Base-by-base conservation (phyloP, 495 filamentous ascomycete genomes). In the Parathielavia hyrcaniae region DNA sequence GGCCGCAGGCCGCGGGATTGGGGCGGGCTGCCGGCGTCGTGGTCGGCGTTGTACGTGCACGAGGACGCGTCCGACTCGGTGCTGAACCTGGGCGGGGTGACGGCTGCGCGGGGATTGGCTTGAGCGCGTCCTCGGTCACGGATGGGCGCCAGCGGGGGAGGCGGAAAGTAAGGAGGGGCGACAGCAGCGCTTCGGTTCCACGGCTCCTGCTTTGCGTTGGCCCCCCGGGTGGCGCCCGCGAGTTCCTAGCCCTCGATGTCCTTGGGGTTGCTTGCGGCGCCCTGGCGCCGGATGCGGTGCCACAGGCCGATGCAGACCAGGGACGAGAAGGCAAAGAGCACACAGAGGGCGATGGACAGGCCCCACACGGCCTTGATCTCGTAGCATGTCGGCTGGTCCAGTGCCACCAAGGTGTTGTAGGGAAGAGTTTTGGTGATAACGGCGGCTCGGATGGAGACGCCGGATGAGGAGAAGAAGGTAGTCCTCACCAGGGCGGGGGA, bases 321-420 rank as follows among this genome's bases (percentile, higher is more conserved):
- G 35, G 75, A 64, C 6, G 83, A 83, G 54, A 89, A 83, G 57
- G 84, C 80, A 64, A 93, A 90, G 46, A 91, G 71, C 26, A 91
- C 82, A 69, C 86, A 92, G 36, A 92, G 76, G 7, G 87, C 85
- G 75, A 96, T 95, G 71, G 81, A 80, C 55, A 96, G 70, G 17
- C 90, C 92, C 92, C 90, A 96, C 60, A 91, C 84, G 12, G 86
- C 82, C 77, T 96, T 96, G 71, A 87, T 86, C 78, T 93, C 84
- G 62, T 81, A 83, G 75, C 92, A 96, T 57, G 88, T 86, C 16
- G 79, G 69, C 74, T 84, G 84, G 53, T 80, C 86, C 32, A 63
- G 58, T 4, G 54, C 45, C 11, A 68, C 64, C 34, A 71, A 69
- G 23, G 51, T 45, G 22, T 53, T 40, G 50, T 68, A 68, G 4